These are phyloP conservation scores for Phyllosticta citrichinensis DNA, from an alignment of 2,329 filamentous ascomycete species.

Conservation along the genomic window DNA sequence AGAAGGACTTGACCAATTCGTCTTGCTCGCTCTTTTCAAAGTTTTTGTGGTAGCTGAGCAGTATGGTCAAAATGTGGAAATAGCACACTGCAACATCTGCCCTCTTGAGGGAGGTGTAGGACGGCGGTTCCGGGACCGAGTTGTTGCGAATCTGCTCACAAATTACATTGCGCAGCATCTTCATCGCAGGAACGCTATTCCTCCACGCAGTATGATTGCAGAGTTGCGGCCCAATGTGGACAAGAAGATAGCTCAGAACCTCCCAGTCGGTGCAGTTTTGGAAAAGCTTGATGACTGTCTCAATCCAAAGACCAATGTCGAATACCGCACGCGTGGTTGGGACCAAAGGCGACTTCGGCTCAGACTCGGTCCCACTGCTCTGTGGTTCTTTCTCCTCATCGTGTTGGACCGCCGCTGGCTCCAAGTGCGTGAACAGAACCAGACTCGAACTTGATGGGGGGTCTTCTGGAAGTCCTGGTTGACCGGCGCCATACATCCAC, in stretches of 20 bases:
- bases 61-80: conserved; percentile 75
- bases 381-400: not conserved
- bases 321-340: conserved; percentile 1
- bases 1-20: conserved; percentile 77
- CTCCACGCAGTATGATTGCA: conserved; percentile 82
- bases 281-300: conserved; percentile 63
- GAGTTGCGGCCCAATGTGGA: conserved; percentile 77
- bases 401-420: conserved; percentile 14
- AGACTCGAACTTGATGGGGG: conserved; percentile 39
- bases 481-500: conserved; percentile 46
- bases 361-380: conserved; percentile 13
- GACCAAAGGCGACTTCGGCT: conserved; percentile 12
- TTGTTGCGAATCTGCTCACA: conserved; percentile 76
- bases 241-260: conserved; percentile 79
- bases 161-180: conserved; percentile 61
- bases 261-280: conserved; percentile 77
- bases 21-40: conserved; percentile 81
- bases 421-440: conserved; percentile 40
- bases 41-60: conserved; percentile 80
- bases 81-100: conserved; percentile 83
- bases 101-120: conserved; percentile 68
- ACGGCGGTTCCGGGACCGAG: conserved; percentile 71
- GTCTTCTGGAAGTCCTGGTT: conserved; percentile 41
- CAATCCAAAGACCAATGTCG: conserved; percentile 60
- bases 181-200: conserved; percentile 62